Evolutionary conservation across 2,329 filamentous ascomycete genomes (phyloP), one percentile per base, ranked within the genome.

Genomic region (Chaetomiaceae sp.): DNA sequence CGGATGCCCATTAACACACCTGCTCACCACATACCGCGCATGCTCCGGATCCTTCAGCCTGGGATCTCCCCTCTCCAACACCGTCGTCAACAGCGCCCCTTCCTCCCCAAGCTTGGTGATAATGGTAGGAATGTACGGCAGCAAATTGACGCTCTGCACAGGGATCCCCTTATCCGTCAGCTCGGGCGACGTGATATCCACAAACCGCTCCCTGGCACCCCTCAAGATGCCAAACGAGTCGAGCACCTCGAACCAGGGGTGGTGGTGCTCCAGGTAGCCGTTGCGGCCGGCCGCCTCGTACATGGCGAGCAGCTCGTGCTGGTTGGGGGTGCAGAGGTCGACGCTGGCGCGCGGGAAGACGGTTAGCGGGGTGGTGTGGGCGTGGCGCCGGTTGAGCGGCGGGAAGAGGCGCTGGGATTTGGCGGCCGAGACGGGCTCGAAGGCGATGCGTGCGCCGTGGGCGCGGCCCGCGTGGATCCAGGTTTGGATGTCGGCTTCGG

Each of bases 51-150:
- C 80, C 1, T 71, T 76, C 8, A 96, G 74, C 29, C 87, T 79
- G 0, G 80, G 73, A 62, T 96, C 90, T 7, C 81, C 79, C n/a
- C 76, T 78, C 1, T 69, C 68, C 1, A 99, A 74, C 3, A 96
- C 70, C 42, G 83, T 80, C 0, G 89, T 88, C 25, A 96, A 70
- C 2, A 97, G 75, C 1, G 90, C 88, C 0, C 91, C 91, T 36
- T 83, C 71, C 1, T 72, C 70, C 0, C 94, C 94, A 1, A 97
- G 76, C 69, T 96, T 97, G 1, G 89, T 90, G 37, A 95, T 72
- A 27, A 97, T 82, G 3, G 82, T 89, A 0, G 91, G 91, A 20
- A 96, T 87, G 63, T 90, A 95, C 0, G 94, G 94, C 1, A 96
- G 79, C 19, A 99, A 80, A 64, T 94, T 89, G 37, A 96, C 80